Percentiles rank a stretch among this genome's conserved stretches.
phyloP scores from a whole-genome alignment of 2,329 filamentous ascomycete species.

The Aspergillus texensis region DNA sequence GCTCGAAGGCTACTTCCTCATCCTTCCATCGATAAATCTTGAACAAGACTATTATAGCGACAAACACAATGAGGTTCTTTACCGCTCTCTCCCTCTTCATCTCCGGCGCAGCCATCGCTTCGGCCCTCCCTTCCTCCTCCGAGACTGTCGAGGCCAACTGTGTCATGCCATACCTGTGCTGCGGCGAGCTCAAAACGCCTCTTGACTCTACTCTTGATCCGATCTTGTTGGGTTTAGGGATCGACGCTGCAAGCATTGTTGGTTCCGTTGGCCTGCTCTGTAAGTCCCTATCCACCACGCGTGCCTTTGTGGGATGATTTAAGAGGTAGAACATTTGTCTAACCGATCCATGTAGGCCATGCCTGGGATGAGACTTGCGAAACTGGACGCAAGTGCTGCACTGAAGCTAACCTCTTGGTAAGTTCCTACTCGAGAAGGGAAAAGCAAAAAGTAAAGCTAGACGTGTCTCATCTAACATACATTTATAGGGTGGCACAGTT shows the following conservation, averaged over 20 bases:
- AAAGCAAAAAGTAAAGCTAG: neutral
- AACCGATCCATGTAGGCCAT: constrained; percentile 22
- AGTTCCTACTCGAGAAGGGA: constrained; percentile 5
- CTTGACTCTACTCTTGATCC: constrained; percentile 30
- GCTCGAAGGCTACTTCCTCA: neutral
- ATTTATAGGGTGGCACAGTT: neutral
- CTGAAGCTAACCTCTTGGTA: constrained; percentile 34
- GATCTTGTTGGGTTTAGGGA: constrained; percentile 25
- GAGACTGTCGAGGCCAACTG: constrained; percentile 17
- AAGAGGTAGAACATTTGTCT: neutral
- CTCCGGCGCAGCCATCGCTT: constrained; percentile 30
- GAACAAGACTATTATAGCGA: neutral
- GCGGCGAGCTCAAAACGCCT: constrained; percentile 31
- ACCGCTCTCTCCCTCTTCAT: constrained; percentile 33
- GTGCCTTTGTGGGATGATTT: neutral
- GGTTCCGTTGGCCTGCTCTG: constrained; percentile 33
- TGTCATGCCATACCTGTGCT: constrained; percentile 30
- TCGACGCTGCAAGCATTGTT: constrained; percentile 28
- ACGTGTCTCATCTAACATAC: neutral
- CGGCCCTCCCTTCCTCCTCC: constrained; percentile 25
- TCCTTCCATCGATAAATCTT: neutral
- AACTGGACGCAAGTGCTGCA: constrained; percentile 32
- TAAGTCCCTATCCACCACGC: constrained; percentile 10
- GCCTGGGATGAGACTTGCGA: constrained; percentile 25
- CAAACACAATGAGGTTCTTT: constrained; percentile 31